Percentiles rank a stretch among this genome's conserved stretches.
Evolutionary conservation across 2,329 filamentous ascomycete genomes (phyloP).

Genomic region (Aureobasidium zeae): DNA sequence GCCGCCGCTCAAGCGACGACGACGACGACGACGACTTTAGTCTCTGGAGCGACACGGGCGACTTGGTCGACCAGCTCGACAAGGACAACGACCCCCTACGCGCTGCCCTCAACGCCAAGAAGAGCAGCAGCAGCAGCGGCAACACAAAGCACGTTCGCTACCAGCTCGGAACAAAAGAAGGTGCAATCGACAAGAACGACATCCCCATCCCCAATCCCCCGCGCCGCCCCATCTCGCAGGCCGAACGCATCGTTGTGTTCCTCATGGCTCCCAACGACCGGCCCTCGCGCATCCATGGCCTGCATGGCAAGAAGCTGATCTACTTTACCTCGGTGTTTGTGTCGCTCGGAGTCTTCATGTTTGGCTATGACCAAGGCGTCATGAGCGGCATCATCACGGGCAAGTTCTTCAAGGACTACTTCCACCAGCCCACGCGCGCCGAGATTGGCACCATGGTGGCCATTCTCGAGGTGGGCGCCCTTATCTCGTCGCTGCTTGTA

Average conservation of each 20-base stretch:
- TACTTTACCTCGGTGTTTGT: constrained; percentile 94
- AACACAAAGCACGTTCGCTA: constrained; percentile 55
- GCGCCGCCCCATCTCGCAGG: constrained; percentile 53
- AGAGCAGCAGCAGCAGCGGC: constrained; percentile 15
- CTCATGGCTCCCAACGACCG: constrained; percentile 76
- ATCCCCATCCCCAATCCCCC: constrained; percentile 69
- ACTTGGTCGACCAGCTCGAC: constrained; percentile 83
- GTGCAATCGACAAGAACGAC: constrained; percentile 46
- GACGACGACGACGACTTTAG: constrained; percentile 61
- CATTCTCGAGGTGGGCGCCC: constrained; percentile 87
- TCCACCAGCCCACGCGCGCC: constrained; percentile 75
- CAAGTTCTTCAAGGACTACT: constrained; percentile 81
- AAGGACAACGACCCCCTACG: constrained; percentile 75
- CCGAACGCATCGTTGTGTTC: constrained; percentile 62
- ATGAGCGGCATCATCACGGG: constrained; percentile 74
- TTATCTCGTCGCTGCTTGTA: constrained; percentile 78
- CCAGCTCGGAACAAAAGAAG: constrained; percentile 32
- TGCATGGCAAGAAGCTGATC: constrained; percentile 89
- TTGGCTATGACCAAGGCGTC: constrained; percentile 83
- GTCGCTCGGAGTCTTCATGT: constrained; percentile 75
- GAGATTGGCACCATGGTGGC: constrained; percentile 96
- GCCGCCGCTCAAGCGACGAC: constrained; percentile 48
- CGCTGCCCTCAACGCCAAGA: constrained; percentile 32
- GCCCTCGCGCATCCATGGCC: constrained; percentile 68
- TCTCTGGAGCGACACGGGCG: constrained; percentile 88